phyloP scores from a whole-genome alignment of 1,284 basidiomycete species.

The Anthracocystis panici-leucophaei region DNA sequence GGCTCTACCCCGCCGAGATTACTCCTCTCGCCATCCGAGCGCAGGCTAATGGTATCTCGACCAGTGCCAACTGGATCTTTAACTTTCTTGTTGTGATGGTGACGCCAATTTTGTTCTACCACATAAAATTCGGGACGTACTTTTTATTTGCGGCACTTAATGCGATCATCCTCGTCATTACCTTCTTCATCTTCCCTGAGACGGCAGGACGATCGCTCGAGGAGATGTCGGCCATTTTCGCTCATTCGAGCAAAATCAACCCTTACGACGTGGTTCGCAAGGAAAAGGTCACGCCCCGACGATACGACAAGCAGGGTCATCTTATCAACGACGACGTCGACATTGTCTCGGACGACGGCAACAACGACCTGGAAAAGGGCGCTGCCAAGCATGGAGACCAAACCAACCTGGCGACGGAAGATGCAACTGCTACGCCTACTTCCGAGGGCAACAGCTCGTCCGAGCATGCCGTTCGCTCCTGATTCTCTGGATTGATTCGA shows the following conservation, averaged over 20 bases:
- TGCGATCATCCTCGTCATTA: slow-evolving; percentile 45
- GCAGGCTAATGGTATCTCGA: slow-evolving; percentile 64
- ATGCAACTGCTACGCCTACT: slow-evolving; percentile 38
- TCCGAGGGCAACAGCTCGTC: slow-evolving; percentile 27
- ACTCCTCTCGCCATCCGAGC: slow-evolving; percentile 65
- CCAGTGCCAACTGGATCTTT: slow-evolving; percentile 64
- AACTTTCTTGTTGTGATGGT: slow-evolving; percentile 67
- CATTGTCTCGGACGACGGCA: slow-evolving; percentile 33
- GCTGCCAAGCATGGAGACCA: slow-evolving; percentile 22
- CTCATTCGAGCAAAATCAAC: slow-evolving; percentile 58
- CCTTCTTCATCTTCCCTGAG: slow-evolving; percentile 65
- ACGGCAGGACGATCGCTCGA: slow-evolving; percentile 63
- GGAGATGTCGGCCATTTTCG: slow-evolving; percentile 65
- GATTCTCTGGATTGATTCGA: slow-evolving; percentile 2
- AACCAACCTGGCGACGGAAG: slow-evolving; percentile 31
- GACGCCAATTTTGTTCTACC: slow-evolving; percentile 53
- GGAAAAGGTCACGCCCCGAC: slow-evolving; percentile 56
- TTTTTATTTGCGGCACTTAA: slow-evolving; percentile 58
- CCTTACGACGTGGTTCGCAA: slow-evolving; percentile 63
- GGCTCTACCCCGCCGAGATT: slow-evolving; percentile 69
- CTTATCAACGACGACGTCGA: slow-evolving; percentile 54
- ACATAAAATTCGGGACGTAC: slow-evolving; percentile 55
- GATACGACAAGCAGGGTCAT: slow-evolving; percentile 62
- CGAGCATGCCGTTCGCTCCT: slow-evolving; percentile 30
- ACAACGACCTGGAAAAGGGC: slow-evolving; percentile 42